phyloP scores from a whole-genome alignment of 345 rosid species.

The Sisymbrium altissimum region DNA sequence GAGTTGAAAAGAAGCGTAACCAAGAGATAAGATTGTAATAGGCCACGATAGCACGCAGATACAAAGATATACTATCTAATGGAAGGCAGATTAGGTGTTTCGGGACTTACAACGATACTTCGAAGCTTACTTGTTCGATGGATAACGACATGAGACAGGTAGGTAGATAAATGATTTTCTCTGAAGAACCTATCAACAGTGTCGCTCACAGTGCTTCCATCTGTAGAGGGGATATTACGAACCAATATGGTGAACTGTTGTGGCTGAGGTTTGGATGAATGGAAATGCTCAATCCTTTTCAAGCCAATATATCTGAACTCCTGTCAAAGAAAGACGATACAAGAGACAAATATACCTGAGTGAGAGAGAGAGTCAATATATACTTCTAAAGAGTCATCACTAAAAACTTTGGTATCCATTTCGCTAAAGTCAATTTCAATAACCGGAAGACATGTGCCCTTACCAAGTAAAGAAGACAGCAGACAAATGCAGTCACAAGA shows the following conservation, averaged over 20 bases:
- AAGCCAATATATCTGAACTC: conserved; percentile 66
- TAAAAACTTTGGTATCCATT: not conserved
- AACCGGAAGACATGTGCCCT: conserved; percentile 26
- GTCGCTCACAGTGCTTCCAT: conserved; percentile 67
- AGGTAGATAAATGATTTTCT: conserved; percentile 67
- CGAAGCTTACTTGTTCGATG: conserved; percentile 70
- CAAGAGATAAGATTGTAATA: not conserved
- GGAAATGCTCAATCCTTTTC: conserved; percentile 76
- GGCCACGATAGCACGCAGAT: not conserved
- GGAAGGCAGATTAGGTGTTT: not conserved
- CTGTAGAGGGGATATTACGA: conserved; percentile 66
- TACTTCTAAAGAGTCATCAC: conserved; percentile 7
- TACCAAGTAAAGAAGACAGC: conserved; percentile 76
- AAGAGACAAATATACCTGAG: not conserved
- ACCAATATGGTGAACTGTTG: conserved; percentile 89
- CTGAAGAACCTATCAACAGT: conserved; percentile 75
- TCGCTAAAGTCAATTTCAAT: not conserved
- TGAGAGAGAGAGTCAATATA: not conserved
- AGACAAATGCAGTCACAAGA: conserved; percentile 63
- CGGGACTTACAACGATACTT: conserved; percentile 59
- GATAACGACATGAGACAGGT: conserved; percentile 74
- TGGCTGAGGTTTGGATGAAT: conserved; percentile 82
- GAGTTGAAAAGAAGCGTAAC: conserved; percentile 5
- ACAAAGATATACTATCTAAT: not conserved
- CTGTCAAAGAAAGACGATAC: conserved; percentile 44